Percentiles rank a stretch among this genome's conserved stretches.
phyloP scores from a whole-genome alignment of 2,329 filamentous ascomycete species.

The Zopfia rhizophila region DNA sequence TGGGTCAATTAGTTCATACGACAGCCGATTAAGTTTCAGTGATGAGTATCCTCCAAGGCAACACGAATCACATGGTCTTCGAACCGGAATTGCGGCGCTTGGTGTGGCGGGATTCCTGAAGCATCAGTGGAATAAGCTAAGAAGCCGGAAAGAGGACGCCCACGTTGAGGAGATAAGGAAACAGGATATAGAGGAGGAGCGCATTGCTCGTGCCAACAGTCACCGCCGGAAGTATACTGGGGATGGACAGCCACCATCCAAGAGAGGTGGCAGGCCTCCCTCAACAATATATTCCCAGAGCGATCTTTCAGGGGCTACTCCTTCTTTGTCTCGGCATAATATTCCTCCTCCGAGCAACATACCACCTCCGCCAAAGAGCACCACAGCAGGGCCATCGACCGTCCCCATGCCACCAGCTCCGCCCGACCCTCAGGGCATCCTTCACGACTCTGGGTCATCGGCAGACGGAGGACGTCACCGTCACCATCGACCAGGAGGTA shows the following conservation, averaged over 20 bases:
- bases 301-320: constrained; percentile 56
- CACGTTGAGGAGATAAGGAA: constrained; percentile 66
- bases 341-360: constrained; percentile 27
- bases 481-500: constrained; percentile 39
- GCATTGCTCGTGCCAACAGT: constrained; percentile 63
- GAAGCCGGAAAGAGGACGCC: constrained; percentile 68
- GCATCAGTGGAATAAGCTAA: constrained; percentile 61
- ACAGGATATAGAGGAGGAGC: constrained; percentile 64
- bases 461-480: constrained; percentile 47
- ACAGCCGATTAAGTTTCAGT: constrained; percentile 51
- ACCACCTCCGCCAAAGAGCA: constrained; percentile 36
- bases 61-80: constrained; percentile 48
- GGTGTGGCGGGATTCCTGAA: constrained; percentile 53
- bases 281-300: constrained; percentile 58
- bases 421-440: constrained; percentile 48
- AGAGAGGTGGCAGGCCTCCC: constrained; percentile 37
- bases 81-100: constrained; percentile 60
- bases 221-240: constrained; percentile 73
- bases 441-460: constrained; percentile 55
- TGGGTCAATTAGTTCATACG: constrained; percentile 53
- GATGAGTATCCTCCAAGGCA: constrained; percentile 38
- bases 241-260: constrained; percentile 63
- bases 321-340: constrained; percentile 53
- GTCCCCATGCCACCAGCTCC: constrained; percentile 47
- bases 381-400: constrained; percentile 41